Base-by-base conservation (phyloP, 2,329 filamentous ascomycete species). In the Alternaria arbusti region DNA sequence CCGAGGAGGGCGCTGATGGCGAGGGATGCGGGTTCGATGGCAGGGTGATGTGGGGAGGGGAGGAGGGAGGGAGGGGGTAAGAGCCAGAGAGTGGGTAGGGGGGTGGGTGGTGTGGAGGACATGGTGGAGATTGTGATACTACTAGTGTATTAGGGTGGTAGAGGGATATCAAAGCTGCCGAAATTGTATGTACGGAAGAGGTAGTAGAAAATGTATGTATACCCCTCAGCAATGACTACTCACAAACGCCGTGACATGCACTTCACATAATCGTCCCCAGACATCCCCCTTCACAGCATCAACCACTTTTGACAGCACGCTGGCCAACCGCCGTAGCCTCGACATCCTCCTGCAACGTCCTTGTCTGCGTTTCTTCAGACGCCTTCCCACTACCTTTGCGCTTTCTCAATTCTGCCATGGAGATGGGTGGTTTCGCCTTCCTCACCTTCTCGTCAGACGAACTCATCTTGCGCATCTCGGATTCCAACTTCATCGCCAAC, bases 401-500 rank as follows among this genome's bases (percentile, higher is more conserved):
- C 6, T 67, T 64, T 25, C 36, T 69, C 15, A 74, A 59, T 15
- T 73, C 76, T 2, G 67, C 61, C 74, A 80, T 78, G 0, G 77
- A 79, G 11, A 81, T 74, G 0, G 77, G 78, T 4, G 78, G 78
- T 1, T 68, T 70, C 17, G 71, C 59, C 44, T 63, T 71, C 26
- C 63, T 65, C 36, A 63, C 59, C n/a, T 61, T 57, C 3, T 63
- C 45, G 22, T 70, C 60, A 5, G 57, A 56, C 2, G 69, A 71
- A 40, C 71, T 70, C 73, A 79, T 69, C 43, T 65, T 78, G 11
- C 68, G 67, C 76, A 81, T 71, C 52, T 79, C 78, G 7, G 36
- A 28, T 50, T 86, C 84, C 40, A 94, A 80, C 62, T 81, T 85
- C 55, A 83, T 82, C 64, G 86, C 86, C 55, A 94, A 77, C 63